Evolutionary conservation across 441 rosid species (phyloP).

Genomic region (Gossypium davidsonii): DNA sequence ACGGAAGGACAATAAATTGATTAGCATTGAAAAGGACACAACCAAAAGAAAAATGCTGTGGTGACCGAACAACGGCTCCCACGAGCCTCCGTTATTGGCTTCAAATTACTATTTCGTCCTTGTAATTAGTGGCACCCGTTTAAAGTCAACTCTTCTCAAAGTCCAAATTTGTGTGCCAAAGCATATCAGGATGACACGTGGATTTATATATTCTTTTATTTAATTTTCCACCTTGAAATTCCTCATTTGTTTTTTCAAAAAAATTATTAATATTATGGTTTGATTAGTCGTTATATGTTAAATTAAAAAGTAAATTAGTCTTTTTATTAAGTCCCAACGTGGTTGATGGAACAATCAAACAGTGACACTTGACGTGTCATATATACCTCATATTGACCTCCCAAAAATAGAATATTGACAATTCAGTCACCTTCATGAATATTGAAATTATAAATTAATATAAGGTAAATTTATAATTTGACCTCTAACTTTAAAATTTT

Average conservation of each 20-base stretch:
- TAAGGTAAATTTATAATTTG: too few species aligned
- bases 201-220: background rate
- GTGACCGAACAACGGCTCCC: background rate
- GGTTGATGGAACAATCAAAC: too few species aligned
- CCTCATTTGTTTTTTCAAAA: too few species aligned
- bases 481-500: too few species aligned
- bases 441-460: too few species aligned
- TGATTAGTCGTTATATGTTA: too few species aligned
- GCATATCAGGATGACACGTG: background rate
- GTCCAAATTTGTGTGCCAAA: background rate
- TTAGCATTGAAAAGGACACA: background rate
- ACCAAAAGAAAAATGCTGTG: background rate
- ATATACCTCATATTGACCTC: too few species aligned
- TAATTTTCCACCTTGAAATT: background rate
- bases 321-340: too few species aligned
- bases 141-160: background rate
- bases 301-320: rapidly evolving
- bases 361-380: too few species aligned
- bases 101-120: background rate
- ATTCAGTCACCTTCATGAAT: too few species aligned
- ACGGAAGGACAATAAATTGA: background rate
- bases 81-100: background rate
- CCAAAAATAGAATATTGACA: too few species aligned
- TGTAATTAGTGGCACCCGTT: background rate
- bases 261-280: too few species aligned